A percentile compares a stretch with the other conserved stretches of the same genome.
These are phyloP conservation scores for Mycena kentingensis DNA, from an alignment of 768 basidiomycete genomes.

Conservation along the genomic window DNA sequence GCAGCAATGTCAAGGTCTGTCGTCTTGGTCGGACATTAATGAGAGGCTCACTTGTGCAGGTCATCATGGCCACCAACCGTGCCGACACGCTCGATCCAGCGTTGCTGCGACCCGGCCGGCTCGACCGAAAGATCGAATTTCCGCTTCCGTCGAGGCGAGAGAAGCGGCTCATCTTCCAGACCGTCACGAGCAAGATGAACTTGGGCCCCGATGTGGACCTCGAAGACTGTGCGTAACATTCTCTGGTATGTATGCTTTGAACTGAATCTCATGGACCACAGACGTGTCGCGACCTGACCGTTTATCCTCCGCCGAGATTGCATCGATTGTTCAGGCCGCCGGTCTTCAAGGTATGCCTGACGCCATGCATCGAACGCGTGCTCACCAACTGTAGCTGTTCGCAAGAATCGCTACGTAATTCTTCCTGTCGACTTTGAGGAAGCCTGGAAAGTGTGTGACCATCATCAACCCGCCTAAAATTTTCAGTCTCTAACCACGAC, in stretches of 20 bases:
- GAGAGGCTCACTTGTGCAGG: constrained; percentile 47
- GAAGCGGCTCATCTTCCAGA: constrained; percentile 97
- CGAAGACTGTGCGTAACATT: constrained; percentile 81
- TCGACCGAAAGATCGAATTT: constrained; percentile 99
- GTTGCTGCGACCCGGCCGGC: constrained; percentile 92
- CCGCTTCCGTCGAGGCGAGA: constrained; percentile 92
- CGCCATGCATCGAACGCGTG: background rate
- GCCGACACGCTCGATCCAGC: constrained; percentile 98
- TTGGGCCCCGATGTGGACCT: constrained; percentile 96
- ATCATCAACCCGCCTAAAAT: constrained; percentile 38
- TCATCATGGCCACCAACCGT: constrained; percentile 99
- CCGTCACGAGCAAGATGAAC: constrained; percentile 96
- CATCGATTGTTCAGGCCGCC: constrained; percentile 94
- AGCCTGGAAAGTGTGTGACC: constrained; percentile 92
- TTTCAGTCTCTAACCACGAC: constrained; percentile 36
- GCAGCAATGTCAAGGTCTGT: constrained; percentile 93
- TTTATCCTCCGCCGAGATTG: constrained; percentile 92
- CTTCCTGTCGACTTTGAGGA: constrained; percentile 98
- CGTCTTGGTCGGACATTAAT: background rate
- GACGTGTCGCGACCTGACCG: constrained; percentile 97
- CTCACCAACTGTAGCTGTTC: constrained; percentile 63
- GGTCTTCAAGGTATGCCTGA: constrained; percentile 83
- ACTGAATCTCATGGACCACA: constrained; percentile 36
- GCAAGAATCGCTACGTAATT: constrained; percentile 98
- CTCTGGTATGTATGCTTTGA: background rate